phyloP scores from a whole-genome alignment of 352 stramenopile species.

The Phytophthora niederhauseri region DNA sequence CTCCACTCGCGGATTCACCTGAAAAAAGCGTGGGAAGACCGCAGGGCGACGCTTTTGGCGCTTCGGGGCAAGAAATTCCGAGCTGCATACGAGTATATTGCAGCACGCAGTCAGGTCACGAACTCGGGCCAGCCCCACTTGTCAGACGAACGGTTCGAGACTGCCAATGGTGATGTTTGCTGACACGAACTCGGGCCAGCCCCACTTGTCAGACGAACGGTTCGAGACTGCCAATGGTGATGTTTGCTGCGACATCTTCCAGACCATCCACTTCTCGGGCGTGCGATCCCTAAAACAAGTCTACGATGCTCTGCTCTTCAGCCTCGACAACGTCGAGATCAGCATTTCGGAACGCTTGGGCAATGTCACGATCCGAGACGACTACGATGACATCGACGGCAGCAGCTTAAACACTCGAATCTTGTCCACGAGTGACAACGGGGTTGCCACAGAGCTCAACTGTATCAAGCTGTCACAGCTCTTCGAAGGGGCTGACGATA shows the following conservation, averaged over 20 bases:
- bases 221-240: constrained; percentile 14
- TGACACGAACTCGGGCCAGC: constrained; percentile 2
- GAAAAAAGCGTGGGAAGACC: too few species aligned
- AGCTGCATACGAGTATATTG: too few species aligned
- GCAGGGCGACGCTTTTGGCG: too few species aligned
- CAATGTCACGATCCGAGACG: constrained; percentile 40
- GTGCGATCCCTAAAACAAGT: constrained; percentile 32
- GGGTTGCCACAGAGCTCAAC: constrained; percentile 23
- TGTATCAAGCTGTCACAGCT: neutral
- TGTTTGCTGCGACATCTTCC: constrained; percentile 31
- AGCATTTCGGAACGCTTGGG: constrained; percentile 22
- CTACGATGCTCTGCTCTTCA: constrained; percentile 33
- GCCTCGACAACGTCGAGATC: constrained; percentile 40
- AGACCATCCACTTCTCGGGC: constrained; percentile 32
- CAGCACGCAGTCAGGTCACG: too few species aligned
- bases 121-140: too few species aligned
- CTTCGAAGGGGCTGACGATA: too few species aligned
- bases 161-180: constrained; percentile 17
- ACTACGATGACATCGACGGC: constrained; percentile 20
- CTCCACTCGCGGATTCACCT: too few species aligned
- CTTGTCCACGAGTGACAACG: constrained; percentile 21
- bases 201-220: too few species aligned
- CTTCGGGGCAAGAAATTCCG: too few species aligned
- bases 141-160: neutral
- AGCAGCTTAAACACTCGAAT: constrained; percentile 18